Evolutionary conservation across 1,284 basidiomycete genomes (phyloP).

Genomic region (Vanrija pseudolonga): DNA sequence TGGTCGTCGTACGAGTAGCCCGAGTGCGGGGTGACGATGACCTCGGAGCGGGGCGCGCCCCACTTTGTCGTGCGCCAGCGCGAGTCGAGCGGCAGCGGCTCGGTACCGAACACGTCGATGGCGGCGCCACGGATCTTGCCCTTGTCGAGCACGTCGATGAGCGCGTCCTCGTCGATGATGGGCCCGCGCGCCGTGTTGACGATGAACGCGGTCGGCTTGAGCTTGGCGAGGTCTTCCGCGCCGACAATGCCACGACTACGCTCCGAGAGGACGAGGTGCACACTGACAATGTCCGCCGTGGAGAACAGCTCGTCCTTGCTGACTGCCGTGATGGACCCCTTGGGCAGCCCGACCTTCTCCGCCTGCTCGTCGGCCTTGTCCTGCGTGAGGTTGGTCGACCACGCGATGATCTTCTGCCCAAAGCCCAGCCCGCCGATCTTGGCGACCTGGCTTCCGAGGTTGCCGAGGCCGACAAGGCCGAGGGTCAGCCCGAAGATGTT

Average conservation of each 20-base stretch:
- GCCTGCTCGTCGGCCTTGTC: slow-evolving; percentile 58
- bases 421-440: slow-evolving; percentile 59
- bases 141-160: slow-evolving; percentile 47
- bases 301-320: slow-evolving; percentile 58
- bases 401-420: slow-evolving; percentile 59
- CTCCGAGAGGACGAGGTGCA: slow-evolving; percentile 2
- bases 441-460: slow-evolving; percentile 52
- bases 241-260: slow-evolving; percentile 1
- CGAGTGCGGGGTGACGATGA: slow-evolving; percentile 57
- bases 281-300: slow-evolving; percentile 50
- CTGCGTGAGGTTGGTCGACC: slow-evolving; percentile 62
- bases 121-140: slow-evolving; percentile 37
- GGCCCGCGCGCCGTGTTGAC: slow-evolving; percentile 28
- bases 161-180: slow-evolving; percentile 23
- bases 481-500: slow-evolving; percentile 54
- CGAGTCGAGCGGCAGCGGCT: slow-evolving; percentile 60
- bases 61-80: slow-evolving; percentile 53
- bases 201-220: slow-evolving; percentile 21
- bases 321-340: slow-evolving; percentile 23
- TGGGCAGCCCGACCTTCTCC: slow-evolving; percentile 47
- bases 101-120: slow-evolving; percentile 58
- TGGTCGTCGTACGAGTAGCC: slow-evolving; percentile 50
- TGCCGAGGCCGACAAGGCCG: slow-evolving; percentile 60
- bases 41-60: slow-evolving; percentile 44
- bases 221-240: slow-evolving; percentile 10